These are phyloP conservation scores for Saccharomycopsis crataegensis DNA, from an alignment of 1,139 yeast genomes.

Conservation along the genomic window DNA sequence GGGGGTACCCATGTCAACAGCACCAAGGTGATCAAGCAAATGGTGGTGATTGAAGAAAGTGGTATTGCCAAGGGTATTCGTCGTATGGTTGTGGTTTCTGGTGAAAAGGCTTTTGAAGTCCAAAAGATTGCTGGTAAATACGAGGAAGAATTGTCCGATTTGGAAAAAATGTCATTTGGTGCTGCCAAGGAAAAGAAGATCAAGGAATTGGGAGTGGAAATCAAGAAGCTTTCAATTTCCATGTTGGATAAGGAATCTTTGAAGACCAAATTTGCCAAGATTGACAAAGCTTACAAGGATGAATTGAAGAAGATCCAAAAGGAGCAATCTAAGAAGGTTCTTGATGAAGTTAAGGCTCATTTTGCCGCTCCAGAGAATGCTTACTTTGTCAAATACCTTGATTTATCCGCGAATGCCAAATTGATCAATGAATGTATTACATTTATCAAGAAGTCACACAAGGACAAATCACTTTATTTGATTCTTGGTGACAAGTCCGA, in stretches of 20 bases:
- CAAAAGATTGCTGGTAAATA: conserved; percentile 77
- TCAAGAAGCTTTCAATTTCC: conserved; percentile 77
- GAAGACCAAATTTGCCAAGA: conserved; percentile 62
- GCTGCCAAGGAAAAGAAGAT: conserved; percentile 68
- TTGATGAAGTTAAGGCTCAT: conserved; percentile 71
- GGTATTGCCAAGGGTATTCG: conserved; percentile 99
- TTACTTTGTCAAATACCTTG: conserved; percentile 52
- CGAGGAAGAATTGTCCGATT: conserved; percentile 49
- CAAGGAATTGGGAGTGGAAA: conserved; percentile 75
- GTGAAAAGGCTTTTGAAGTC: conserved; percentile 81
- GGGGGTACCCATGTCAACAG: conserved; percentile 97
- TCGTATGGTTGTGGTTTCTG: conserved; percentile 96
- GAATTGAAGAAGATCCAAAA: conserved; percentile 82
- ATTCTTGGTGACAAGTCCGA: conserved; percentile 60
- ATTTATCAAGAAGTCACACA: conserved; percentile 69
- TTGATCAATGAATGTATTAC: conserved; percentile 90
- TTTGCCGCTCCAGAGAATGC: conserved; percentile 45
- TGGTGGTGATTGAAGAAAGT: conserved; percentile 84
- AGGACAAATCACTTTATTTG: conserved; percentile 72
- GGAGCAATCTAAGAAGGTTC: conserved; percentile 74
- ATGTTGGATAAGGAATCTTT: conserved; percentile 73
- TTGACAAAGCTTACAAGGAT: conserved; percentile 84
- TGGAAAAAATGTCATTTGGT: conserved; percentile 55
- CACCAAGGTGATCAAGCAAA: conserved; percentile 89
- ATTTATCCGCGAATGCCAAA: conserved; percentile 77